Conservation (phyloP, 2,329 filamentous ascomycete genomes). For the Coleophoma crateriformis region DNA sequence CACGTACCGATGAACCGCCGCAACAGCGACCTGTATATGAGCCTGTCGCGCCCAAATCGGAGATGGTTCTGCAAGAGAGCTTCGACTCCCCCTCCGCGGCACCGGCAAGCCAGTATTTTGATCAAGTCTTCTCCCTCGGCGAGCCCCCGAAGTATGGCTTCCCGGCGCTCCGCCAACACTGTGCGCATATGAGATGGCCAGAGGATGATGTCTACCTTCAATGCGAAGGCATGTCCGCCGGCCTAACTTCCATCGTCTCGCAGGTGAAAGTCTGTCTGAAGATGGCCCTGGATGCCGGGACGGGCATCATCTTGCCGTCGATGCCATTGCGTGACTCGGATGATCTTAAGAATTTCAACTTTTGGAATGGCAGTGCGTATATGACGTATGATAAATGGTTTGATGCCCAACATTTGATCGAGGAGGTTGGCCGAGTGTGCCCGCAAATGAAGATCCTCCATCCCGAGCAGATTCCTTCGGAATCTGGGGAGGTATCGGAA, state of each 20-base stretch:
- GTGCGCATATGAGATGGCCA: constrained; percentile 20
- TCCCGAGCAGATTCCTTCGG: constrained; percentile 14
- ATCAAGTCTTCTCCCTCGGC: constrained; percentile 24
- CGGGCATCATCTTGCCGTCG: constrained; percentile 23
- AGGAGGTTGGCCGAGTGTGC: constrained; percentile 19
- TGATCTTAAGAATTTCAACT: constrained; percentile 26
- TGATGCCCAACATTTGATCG: constrained; percentile 24
- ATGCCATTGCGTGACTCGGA: constrained; percentile 28
- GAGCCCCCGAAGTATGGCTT: constrained; percentile 16
- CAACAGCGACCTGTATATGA: too few relatives aligned
- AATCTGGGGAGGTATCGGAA: too few relatives aligned
- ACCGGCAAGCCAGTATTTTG: constrained; percentile 17
- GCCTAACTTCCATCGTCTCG: constrained; percentile 28
- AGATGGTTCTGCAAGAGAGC: too few relatives aligned
- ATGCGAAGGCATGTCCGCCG: constrained; percentile 26
- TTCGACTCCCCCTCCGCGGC: too few relatives aligned
- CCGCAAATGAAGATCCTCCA: constrained; percentile 28
- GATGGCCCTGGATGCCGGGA: constrained; percentile 28
- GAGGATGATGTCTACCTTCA: constrained; percentile 25
- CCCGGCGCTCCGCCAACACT: constrained; percentile 17
- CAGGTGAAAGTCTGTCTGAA: constrained; percentile 30
- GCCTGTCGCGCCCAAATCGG: too few relatives aligned
- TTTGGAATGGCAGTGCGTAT: constrained; percentile 25
- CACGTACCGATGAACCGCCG: too few relatives aligned
- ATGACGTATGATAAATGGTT: constrained; percentile 29